phyloP scores from a whole-genome alignment of 2,329 filamentous ascomycete species.

The Diaporthe caulivora region DNA sequence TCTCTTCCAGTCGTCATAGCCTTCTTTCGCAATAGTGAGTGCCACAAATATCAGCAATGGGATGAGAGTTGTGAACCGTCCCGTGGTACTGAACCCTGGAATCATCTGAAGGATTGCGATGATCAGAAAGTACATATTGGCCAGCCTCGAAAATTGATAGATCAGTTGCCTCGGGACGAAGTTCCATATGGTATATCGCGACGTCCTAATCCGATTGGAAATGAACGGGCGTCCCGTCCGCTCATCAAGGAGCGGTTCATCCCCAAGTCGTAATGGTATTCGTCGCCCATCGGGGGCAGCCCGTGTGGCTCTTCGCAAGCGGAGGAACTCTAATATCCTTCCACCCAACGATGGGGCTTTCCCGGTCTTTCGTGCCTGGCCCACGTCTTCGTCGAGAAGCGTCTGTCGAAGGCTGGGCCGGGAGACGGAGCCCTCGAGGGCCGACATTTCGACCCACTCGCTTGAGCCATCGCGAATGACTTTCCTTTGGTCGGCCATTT shows the following conservation, averaged over 20 bases:
- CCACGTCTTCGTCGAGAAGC: background rate
- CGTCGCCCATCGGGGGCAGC: slow-evolving; percentile 47
- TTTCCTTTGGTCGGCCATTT: slow-evolving; percentile 4
- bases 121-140: slow-evolving; percentile 89
- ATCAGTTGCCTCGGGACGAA: slow-evolving; percentile 88
- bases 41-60: slow-evolving; percentile 81
- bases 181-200: slow-evolving; percentile 85
- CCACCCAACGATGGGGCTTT: background rate
- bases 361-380: background rate
- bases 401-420: slow-evolving; percentile 17
- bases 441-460: slow-evolving; percentile 24
- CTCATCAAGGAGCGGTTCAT: slow-evolving; percentile 57
- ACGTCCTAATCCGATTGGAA: slow-evolving; percentile 80
- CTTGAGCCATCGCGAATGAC: slow-evolving; percentile 10
- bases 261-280: slow-evolving; percentile 41
- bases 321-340: background rate
- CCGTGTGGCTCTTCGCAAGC: slow-evolving; percentile 41
- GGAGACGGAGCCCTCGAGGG: slow-evolving; percentile 1
- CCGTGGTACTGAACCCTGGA: slow-evolving; percentile 81
- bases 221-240: slow-evolving; percentile 64
- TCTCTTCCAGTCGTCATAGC: slow-evolving; percentile 85
- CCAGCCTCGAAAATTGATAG: slow-evolving; percentile 87
- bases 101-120: slow-evolving; percentile 88
- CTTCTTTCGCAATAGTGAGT: slow-evolving; percentile 87
- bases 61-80: slow-evolving; percentile 79